Evolutionary conservation across 768 basidiomycete species (phyloP).

Genomic region (Kwoniella mangroviensis): DNA sequence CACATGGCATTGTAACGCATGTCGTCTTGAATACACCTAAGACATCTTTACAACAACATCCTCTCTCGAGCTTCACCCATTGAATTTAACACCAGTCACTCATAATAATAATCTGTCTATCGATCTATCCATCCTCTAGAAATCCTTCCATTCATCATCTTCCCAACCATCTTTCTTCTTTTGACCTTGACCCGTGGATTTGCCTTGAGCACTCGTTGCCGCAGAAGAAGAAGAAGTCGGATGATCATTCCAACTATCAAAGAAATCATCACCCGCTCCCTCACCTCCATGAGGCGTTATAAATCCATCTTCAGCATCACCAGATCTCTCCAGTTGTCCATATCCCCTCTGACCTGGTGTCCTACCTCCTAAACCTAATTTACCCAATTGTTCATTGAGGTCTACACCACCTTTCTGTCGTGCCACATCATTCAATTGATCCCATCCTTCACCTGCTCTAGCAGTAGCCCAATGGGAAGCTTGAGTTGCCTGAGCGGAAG

Average conservation of each 20-base stretch:
- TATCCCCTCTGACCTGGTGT: slow-evolving; percentile 37
- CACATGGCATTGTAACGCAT: too few species aligned
- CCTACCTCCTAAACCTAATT: slow-evolving; percentile 62
- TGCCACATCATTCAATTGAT: slow-evolving; percentile 48
- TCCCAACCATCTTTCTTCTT: slow-evolving; percentile 42
- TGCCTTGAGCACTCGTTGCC: slow-evolving; percentile 28
- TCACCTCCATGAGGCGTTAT: slow-evolving; percentile 59
- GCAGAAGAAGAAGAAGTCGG: slow-evolving; percentile 34
- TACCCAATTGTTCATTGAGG: slow-evolving; percentile 75
- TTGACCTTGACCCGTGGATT: background rate
- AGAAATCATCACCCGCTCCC: slow-evolving; percentile 65
- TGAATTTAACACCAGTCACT: too few species aligned
- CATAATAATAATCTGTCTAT: too few species aligned
- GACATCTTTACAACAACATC: too few species aligned
- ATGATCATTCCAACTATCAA: slow-evolving; percentile 61
- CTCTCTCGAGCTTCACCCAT: too few species aligned
- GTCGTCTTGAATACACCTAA: too few species aligned
- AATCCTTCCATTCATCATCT: slow-evolving; percentile 77
- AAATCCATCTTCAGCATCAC: slow-evolving; percentile 47
- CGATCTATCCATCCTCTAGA: slow-evolving; percentile 59
- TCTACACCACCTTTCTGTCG: slow-evolving; percentile 81
- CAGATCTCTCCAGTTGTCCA: slow-evolving; percentile 42
- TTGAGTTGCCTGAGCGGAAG: slow-evolving; percentile 28
- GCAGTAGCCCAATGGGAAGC: slow-evolving; percentile 46
- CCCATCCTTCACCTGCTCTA: slow-evolving; percentile 53